Base-by-base conservation (phyloP, 768 basidiomycete genomes). In the Ramaria sp. region DNA sequence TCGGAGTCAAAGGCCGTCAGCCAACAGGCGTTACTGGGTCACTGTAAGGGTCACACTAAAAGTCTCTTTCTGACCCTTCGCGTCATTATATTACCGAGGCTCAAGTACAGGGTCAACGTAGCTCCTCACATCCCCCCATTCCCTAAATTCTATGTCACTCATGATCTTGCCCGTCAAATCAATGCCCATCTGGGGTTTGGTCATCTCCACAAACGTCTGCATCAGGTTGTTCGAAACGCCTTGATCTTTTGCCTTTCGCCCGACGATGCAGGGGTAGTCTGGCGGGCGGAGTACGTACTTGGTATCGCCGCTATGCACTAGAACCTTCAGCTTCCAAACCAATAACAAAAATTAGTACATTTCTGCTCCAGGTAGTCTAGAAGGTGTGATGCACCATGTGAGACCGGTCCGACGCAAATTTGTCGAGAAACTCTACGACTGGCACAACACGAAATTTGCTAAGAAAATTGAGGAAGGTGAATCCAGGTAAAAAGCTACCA, bases 341-440 rank as follows among this genome's bases (percentile, higher is more conserved):
- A 22, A 24, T 19, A 37, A 37, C 9, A 13, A 37, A 9, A 37
- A 4, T 30, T 24, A 27, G 19, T 19, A 20, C 27, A 20, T 41
- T 50, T 20, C 22, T 15, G 27, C 12, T 38, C 17, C 34, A 37
- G 34, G 34, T 41, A 31, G 37, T 17, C 58, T 45, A 59, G 27
- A 27, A 27, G 27, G 27, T 31, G 24, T 60, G 54, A 59, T 48
- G 64, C 61, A 83, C 83, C 85, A 88, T 88, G 67, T 88, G 86
- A 54, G 84, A 83, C 63, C 86, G 73, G 66, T 88, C 84, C 19
- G 85, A 87, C 10, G 84, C 82, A 70, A 88, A 87, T 62, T 78
- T 64, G 60, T 78, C 69, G 43, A 86, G 66, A 64, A 74, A 86
- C 12, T 67, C 66, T 33, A 67, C 59, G 17, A 75, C 79, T 57